Base-by-base conservation (phyloP, 2,329 filamentous ascomycete genomes). In the Zasmidium citrigriseum region DNA sequence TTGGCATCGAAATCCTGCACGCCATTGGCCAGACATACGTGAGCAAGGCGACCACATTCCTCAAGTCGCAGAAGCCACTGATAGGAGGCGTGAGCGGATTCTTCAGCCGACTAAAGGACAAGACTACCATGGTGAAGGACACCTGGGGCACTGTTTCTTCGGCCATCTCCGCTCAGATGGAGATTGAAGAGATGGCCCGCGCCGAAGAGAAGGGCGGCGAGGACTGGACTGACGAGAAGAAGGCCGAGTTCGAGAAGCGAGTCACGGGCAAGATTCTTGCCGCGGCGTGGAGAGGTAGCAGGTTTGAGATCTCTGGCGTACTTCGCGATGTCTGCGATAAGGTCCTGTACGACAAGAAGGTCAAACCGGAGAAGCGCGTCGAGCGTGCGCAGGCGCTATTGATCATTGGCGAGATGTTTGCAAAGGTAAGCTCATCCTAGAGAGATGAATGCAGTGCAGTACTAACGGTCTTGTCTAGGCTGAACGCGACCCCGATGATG, bases 181-280 rank as follows among this genome's bases (percentile, higher is more conserved):
- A 93, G 60, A 96, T 99, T 86, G 93, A 99, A 80, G 93, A 97
- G 76, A 98, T 99, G 95, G 93, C 92, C 55, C 92, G 93, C 75
- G 83, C 93, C 77, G 95, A 99, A 79, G 90, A 97, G 80, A 88
- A 88, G 70, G 95, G 93, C 54, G 95, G 95, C 51, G 95, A 97
- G 56, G 92, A 96, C 61, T 99, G 95, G 95, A 98, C 95, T 0
- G 95, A 99, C 63, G 95, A 98, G 86, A 93, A 90, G 81, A 92
- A 93, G 78, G 88, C 88, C 45, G 95, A 99, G 78, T 97, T 96
- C 70, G 95, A 98, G 82, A 89, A 93, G 72, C 87, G 89, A 68
- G 93, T 98, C 22, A 99, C 95, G 10, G 95, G 95, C 71, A 99
- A 99, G 84, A 98, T 99, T 65, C 84, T 99, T 41, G 96, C 92